Percentiles rank a stretch among this genome's conserved stretches.
Evolutionary conservation across 2,329 filamentous ascomycete species (phyloP).

Genomic region (Cladosporium sp.): DNA sequence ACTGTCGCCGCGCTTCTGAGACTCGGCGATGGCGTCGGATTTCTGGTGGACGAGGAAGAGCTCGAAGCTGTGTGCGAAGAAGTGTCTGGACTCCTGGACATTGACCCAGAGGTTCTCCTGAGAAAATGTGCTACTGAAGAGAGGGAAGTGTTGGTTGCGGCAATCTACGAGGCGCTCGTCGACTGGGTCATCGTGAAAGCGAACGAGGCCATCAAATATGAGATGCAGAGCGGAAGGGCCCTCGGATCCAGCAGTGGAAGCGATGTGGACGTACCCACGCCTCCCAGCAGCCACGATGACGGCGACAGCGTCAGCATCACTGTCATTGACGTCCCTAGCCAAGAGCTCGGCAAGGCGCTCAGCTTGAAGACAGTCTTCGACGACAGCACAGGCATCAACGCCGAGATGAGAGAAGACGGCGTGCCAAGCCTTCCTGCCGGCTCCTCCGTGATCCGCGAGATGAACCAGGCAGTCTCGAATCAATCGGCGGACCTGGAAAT

Average conservation of each 20-base stretch:
- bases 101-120: slow-evolving; percentile 77
- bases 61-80: slow-evolving; percentile 86
- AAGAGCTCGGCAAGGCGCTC: slow-evolving; percentile 77
- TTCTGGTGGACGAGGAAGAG: slow-evolving; percentile 74
- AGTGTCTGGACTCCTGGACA: slow-evolving; percentile 74
- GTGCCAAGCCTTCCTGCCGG: slow-evolving; percentile 67
- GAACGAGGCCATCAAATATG: slow-evolving; percentile 73
- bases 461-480: slow-evolving; percentile 72
- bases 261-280: slow-evolving; percentile 53
- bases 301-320: slow-evolving; percentile 85
- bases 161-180: slow-evolving; percentile 86
- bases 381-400: slow-evolving; percentile 84
- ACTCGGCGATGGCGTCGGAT: slow-evolving; percentile 83
- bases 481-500: slow-evolving; percentile 75
- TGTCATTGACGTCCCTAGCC: slow-evolving; percentile 76
- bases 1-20: slow-evolving; percentile 81
- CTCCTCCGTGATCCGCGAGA: slow-evolving; percentile 80
- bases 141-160: slow-evolving; percentile 72
- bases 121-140: slow-evolving; percentile 79
- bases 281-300: slow-evolving; percentile 57
- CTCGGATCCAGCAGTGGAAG: slow-evolving; percentile 63
- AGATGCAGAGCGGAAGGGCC: slow-evolving; percentile 62
- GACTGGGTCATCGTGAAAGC: slow-evolving; percentile 91
- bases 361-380: slow-evolving; percentile 88
- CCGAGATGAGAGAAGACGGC: slow-evolving; percentile 95